Evolutionary conservation across 2,329 filamentous ascomycete genomes (phyloP), one percentile per base, ranked within the genome.

Genomic region (Ilyonectria robusta): DNA sequence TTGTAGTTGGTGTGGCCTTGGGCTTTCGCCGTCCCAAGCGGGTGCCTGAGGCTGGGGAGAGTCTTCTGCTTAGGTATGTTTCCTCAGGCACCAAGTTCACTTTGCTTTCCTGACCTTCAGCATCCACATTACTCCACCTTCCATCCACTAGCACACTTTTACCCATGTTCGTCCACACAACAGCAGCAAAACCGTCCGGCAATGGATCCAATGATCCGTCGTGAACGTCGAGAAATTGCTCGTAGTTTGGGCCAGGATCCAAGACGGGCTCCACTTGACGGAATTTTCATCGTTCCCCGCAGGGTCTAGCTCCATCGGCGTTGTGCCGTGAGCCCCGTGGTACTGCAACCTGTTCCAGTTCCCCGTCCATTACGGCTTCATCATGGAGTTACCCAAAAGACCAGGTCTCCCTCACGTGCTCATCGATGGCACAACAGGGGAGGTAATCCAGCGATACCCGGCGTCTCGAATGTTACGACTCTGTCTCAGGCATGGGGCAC

Each of bases 131-230:
- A 1, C 40, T n/a, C 40, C 40, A 42, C 40, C n/a, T 17, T 42
- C n/a, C 17, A 7, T 17, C 40, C 15, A 8, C 40, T 42, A 35
- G 13, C 51, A 62, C 42, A n/a, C n/a, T 42, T 42, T n/a, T 5
- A 19, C 6, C 40, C 31, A 33, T 42, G 40, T 15, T 8, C 8
- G 15, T 42, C 17, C 40, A 42, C 15, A 42, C 15, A n/a, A n/a
- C n/a, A 42, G 19, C 40, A 42, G 15, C 17, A 8, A 42, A 42
- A 42, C 15, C 59, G 62, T 51, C 57, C 19, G 44, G 31, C 44
- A 29, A 59, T 56, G 54, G 40, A 35, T 62, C 72, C 70, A 75
- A 70, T 69, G 54, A 72, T 70, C 71, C 70, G 70, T 72, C 66
- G 53, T n/a, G 26, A 50, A 50, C 47, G 47, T 50, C 40, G 7